Evolutionary conservation across 2,329 filamentous ascomycete species (phyloP).

Genomic region (Neofusicoccum kwambonambiense): DNA sequence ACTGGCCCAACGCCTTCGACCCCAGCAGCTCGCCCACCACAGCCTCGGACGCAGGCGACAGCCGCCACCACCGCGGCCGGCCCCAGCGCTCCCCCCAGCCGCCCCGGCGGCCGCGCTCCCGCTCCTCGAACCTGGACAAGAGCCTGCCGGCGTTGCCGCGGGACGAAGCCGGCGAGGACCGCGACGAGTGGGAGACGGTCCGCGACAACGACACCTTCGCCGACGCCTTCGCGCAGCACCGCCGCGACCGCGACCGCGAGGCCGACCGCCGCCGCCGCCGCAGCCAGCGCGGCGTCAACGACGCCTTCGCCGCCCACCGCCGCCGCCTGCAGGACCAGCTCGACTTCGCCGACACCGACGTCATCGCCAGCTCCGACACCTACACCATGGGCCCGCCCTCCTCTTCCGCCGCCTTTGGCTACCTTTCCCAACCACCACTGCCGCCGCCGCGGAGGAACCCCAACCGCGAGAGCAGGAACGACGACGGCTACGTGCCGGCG

Average conservation of each 20-base stretch:
- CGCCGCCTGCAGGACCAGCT: neutral
- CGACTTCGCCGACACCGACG: constrained; percentile 1
- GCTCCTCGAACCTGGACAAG: neutral
- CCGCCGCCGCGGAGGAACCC: no score
- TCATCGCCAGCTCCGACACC: constrained; percentile 3
- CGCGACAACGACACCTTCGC: constrained; percentile 22
- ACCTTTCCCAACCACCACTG: no score
- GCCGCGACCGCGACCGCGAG: constrained; percentile 41
- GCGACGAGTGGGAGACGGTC: neutral
- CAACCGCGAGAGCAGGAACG: no score
- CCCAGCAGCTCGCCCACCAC: neutral
- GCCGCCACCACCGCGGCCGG: no score
- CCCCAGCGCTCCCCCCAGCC: no score
- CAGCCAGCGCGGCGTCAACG: constrained; percentile 38
- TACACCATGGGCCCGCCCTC: constrained; percentile 9
- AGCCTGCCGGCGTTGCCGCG: neutral
- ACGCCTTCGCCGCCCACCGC: neutral
- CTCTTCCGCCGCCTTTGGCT: neutral
- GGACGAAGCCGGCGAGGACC: neutral
- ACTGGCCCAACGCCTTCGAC: neutral
- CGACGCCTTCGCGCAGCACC: constrained; percentile 34
- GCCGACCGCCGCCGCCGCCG: constrained; percentile 55
- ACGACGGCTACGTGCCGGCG: neutral
- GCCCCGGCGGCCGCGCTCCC: neutral
- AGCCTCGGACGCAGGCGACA: neutral